Evolutionary conservation across 2,329 filamentous ascomycete genomes (phyloP), one percentile per base, ranked within the genome.

Genomic region (Arachnopeziza araneosa): DNA sequence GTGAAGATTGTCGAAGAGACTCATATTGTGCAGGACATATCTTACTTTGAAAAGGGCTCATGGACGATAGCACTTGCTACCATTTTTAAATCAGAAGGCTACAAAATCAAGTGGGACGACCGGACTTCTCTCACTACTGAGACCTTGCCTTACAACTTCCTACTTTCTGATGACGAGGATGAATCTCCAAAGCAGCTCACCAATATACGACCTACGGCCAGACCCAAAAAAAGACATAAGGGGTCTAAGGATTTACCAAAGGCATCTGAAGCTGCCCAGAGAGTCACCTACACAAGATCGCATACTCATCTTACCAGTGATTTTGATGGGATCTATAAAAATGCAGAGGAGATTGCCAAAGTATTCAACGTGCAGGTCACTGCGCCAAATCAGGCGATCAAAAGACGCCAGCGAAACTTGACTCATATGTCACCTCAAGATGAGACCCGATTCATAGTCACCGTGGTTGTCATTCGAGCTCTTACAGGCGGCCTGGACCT

Each of bases 401-500:
- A 67, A 21, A 58, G 62, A 30, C 59, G 64, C 10, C 57, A 63
- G 22, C 22, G 75, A 69, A 63, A 73, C 72, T 63, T 58, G 9
- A 52, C 65, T 67, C 69, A 66, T 66, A 69, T 75, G 53, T 71
- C 75, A 1, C 66, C 75, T 2, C 75, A 78, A 54, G 75, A 77
- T 66, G 77, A 79, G 59, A 75, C 74, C 44, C 76, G 80, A 52
- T 74, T 85, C 26, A 74, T 87, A 56, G 79, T 83, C 21, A 81
- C 83, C 2, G 83, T 87, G 60, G 75, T 87, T 55, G 79, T 82
- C 17, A 75, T 87, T 48, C 79, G 80, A 21, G 80, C 80, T 8
- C 72, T 88, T 9, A 74, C 86, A 7, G 86, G 86, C 10, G 86
- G 86, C 7, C 76, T 84, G 12, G 81, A 84, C 63, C 79, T 81